phyloP scores from a whole-genome alignment of 345 rosid genomes.

The Camelina neglecta region DNA sequence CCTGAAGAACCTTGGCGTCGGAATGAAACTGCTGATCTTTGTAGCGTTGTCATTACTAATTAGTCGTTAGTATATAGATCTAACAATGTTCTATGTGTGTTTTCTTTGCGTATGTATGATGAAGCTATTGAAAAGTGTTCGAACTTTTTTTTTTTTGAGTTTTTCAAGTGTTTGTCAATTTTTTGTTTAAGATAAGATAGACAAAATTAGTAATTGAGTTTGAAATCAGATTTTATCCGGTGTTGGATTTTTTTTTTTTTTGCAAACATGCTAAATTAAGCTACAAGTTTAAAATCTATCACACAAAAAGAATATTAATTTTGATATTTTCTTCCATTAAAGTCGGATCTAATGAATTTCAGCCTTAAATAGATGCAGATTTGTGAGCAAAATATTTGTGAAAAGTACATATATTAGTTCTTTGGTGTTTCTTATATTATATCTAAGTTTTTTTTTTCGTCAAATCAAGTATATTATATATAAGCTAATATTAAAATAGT shows the following conservation, averaged over 20 bases:
- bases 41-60: slow-evolving; percentile 31
- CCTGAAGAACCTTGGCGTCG: slow-evolving; percentile 43
- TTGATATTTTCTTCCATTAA: neutral
- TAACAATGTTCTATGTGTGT: too few relatives aligned
- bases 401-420: neutral
- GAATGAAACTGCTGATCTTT: slow-evolving; percentile 39
- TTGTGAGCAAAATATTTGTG: neutral
- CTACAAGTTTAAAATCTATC: neutral
- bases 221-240: slow-evolving; percentile 25
- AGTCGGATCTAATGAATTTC: neutral
- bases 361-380: slow-evolving; percentile 4
- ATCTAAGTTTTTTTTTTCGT: too few relatives aligned
- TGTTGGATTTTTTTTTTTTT: slow-evolving; percentile 11
- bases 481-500: too few relatives aligned
- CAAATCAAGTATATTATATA: too few relatives aligned
- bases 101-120: neutral
- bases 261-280: slow-evolving; percentile 13
- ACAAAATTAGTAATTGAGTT: neutral
- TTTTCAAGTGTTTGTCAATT: neutral
- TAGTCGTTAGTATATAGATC: too few relatives aligned
- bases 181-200: slow-evolving; percentile 14
- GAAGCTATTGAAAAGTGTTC: slow-evolving; percentile 17
- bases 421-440: neutral
- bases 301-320: neutral
- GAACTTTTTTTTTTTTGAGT: neutral